Evolutionary conservation across 2,329 filamentous ascomycete genomes (phyloP).

Genomic region (Xylariaceae sp.): DNA sequence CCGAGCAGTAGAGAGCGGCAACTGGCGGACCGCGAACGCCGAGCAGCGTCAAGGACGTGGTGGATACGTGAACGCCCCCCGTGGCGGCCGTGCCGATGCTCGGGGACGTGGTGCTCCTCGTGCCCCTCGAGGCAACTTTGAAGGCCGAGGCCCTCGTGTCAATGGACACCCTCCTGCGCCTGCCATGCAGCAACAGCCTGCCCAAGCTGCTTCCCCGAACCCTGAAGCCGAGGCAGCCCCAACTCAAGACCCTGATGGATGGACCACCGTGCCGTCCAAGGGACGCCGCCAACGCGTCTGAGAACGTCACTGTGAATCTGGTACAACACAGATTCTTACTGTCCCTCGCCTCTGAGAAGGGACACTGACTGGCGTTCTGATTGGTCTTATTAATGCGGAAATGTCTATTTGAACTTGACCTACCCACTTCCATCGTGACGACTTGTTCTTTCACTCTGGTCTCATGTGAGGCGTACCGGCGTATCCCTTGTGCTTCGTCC

Average conservation of each 20-base stretch:
- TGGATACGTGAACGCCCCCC: constrained; percentile 32
- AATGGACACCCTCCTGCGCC: constrained; percentile 40
- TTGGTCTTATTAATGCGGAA: constrained; percentile 24
- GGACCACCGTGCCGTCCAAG: constrained; percentile 53
- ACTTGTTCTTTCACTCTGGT: constrained; percentile 16
- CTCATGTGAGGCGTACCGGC: constrained; percentile 8
- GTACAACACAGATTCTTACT: constrained; percentile 27
- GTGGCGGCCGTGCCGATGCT: constrained; percentile 29
- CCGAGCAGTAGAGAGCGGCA: constrained; percentile 53
- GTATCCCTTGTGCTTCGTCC: constrained; percentile 11
- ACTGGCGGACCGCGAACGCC: constrained; percentile 51
- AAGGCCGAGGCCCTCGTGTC: constrained; percentile 42
- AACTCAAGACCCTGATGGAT: constrained; percentile 54
- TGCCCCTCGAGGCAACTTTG: constrained; percentile 42
- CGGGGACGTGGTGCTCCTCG: constrained; percentile 41
- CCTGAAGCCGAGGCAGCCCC: constrained; percentile 33
- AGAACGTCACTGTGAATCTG: constrained; percentile 14
- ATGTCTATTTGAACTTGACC: constrained; percentile 20
- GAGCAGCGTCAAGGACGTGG: constrained; percentile 38
- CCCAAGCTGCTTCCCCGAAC: constrained; percentile 26
- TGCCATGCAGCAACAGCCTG: constrained; percentile 27
- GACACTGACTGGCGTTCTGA: constrained; percentile 23
- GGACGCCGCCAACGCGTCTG: constrained; percentile 32
- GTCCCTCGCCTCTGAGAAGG: constrained; percentile 21
- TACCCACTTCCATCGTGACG: constrained; percentile 18